Percentiles rank a stretch among this genome's conserved stretches.
These are phyloP conservation scores for Monilinia laxa DNA, from an alignment of 2,329 filamentous ascomycete genomes.

Conservation along the genomic window DNA sequence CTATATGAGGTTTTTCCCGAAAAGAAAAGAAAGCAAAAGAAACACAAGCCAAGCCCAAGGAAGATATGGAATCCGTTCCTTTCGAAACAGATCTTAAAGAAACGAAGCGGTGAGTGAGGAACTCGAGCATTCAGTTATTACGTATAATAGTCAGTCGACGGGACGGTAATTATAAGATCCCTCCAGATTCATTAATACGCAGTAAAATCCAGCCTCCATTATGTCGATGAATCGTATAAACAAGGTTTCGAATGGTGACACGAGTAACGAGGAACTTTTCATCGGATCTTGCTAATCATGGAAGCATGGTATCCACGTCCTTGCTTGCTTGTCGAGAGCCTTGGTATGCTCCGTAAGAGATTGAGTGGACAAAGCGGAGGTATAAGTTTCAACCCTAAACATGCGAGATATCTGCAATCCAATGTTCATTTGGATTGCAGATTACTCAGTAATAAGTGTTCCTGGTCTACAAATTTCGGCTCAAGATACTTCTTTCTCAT, in stretches of 20 bases:
- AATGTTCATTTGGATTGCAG: not conserved
- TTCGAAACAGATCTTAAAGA: not conserved
- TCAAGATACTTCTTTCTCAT: not conserved
- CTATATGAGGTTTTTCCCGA: not conserved
- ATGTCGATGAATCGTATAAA: slow-evolving; percentile 11
- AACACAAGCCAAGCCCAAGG: slow-evolving; percentile 14
- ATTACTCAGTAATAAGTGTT: not conserved
- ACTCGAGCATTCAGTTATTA: not conserved
- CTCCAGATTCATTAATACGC: not conserved
- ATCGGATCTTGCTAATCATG: slow-evolving; percentile 15
- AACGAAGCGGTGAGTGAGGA: slow-evolving; percentile 16
- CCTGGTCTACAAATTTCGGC: slow-evolving; percentile 1
- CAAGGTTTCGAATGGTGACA: slow-evolving; percentile 19
- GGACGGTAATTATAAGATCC: not conserved
- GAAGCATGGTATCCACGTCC: slow-evolving; percentile 11
- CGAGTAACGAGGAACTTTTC: slow-evolving; percentile 1
- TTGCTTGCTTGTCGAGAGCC: not conserved
- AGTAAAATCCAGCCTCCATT: slow-evolving; percentile 4
- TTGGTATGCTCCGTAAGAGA: not conserved
- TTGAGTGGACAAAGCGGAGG: not conserved
- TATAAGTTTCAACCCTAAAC: not conserved
- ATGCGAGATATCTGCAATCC: slow-evolving; percentile 4
- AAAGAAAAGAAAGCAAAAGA: not conserved
- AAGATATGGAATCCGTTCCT: not conserved
- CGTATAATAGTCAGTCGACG: slow-evolving; percentile 6